Evolutionary conservation across 192 early-diverging fungal genomes (phyloP), one percentile per base, ranked within the genome.

Genomic region (Coemansia sp.): DNA sequence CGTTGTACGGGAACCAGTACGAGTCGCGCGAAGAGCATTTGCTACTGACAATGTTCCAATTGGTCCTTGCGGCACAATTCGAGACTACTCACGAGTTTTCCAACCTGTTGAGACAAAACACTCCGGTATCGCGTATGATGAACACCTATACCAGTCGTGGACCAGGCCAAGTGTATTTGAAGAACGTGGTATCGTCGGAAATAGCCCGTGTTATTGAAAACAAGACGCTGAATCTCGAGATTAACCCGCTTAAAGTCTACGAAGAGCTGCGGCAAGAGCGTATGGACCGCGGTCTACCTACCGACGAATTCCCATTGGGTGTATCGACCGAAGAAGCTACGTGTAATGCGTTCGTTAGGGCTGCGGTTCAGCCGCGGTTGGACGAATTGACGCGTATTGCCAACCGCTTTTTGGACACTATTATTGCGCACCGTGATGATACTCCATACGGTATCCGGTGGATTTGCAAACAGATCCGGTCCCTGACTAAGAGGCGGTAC

Each of bases 391-490:
- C 91, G 81, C 93, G 95, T 22, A 95, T 97, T 44, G 90, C 94
- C 22, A 89, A 92, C 65, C 86, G 87, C 18, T 96, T 98, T 72
- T 80, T 98, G 49, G 87, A 89, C 61, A 97, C 92, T 9, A 95
- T 98, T 58, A 89, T 97, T 24, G 83, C 85, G 20, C 90, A 92
- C 22, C 83, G 91, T 10, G 90, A 95, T 62, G 87, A 92, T 66
- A 93, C 94, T 16, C 97, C 97, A 2, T 97, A 95, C 71, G 97
- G 96, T 34, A 97, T 98, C 78, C 89, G 96, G 13, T 98, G 96
- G 96, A 95, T 98, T 58, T 98, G 97, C 79, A 98, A 98, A 71
- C 96, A 98, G 81, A 97, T 98, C 85, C 87, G 92, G 24, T 93
- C 90, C 8, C 80, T 98, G 71, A 95, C 95, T 7, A 95, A 95